Conservation (phyloP, 2,329 filamentous ascomycete genomes). For the Beauveria brongniartii region DNA sequence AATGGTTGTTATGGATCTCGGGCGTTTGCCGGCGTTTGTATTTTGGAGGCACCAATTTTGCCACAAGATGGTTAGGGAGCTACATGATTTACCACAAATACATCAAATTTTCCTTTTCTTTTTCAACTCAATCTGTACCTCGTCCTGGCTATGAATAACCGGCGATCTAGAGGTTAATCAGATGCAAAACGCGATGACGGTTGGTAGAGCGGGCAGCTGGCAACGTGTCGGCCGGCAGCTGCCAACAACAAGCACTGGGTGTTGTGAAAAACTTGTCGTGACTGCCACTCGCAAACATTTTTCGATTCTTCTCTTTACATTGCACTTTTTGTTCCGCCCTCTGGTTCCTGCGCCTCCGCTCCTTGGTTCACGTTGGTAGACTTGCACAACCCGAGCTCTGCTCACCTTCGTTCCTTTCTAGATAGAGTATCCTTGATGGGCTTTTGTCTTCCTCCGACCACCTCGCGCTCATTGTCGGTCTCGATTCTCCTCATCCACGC, state of each 20-base stretch:
- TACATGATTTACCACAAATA: background rate
- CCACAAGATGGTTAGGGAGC: background rate
- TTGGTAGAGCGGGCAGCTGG: background rate
- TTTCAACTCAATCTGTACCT: background rate
- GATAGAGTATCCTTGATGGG: constrained; percentile 3
- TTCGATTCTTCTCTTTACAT: background rate
- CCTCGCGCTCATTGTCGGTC: background rate
- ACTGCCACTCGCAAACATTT: background rate
- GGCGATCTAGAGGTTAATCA: background rate
- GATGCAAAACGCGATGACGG: background rate
- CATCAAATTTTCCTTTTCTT: background rate
- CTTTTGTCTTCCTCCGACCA: background rate
- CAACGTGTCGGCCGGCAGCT: constrained; percentile 7
- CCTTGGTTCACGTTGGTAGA: background rate
- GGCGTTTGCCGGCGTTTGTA: constrained; percentile 12
- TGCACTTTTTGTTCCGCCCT: constrained; percentile 4
- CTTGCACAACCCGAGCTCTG: constrained; percentile 1
- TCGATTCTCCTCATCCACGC: background rate
- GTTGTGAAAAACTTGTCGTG: background rate
- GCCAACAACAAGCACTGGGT: background rate
- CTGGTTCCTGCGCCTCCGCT: constrained; percentile 3
- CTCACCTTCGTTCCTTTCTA: background rate
- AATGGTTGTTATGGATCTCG: background rate
- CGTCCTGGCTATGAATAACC: background rate
- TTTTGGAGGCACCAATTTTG: background rate